Conservation (phyloP, 2,329 filamentous ascomycete species). For the Penicillium olsonii region DNA sequence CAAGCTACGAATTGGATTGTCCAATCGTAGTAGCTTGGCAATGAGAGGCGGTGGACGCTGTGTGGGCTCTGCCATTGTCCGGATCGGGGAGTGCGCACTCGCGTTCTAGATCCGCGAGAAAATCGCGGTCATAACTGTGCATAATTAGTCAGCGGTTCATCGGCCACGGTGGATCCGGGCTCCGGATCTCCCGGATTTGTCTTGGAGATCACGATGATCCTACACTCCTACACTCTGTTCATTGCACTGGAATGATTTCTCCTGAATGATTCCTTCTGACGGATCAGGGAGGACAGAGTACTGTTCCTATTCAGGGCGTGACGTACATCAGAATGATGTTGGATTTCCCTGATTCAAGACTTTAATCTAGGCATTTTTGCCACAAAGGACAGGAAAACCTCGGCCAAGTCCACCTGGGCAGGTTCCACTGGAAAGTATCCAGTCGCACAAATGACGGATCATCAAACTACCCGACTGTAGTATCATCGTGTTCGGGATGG, state of each 20-base stretch:
- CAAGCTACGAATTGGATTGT: constrained; percentile 36
- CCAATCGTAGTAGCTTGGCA: constrained; percentile 25
- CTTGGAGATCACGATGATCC: neutral
- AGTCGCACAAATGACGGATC: no score
- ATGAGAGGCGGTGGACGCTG: constrained; percentile 11
- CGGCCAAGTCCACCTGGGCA: neutral
- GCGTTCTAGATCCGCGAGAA: neutral
- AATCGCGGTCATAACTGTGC: neutral
- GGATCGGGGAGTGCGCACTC: no score
- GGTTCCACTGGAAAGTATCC: neutral
- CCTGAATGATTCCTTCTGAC: no score
- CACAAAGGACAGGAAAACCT: neutral
- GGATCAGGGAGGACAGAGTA: no score
- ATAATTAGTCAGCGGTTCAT: constrained; percentile 15
- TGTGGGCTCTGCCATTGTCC: constrained; percentile 14
- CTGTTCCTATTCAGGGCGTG: no score
- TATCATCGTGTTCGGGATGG: no score
- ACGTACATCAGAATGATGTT: no score
- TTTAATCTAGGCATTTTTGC: neutral
- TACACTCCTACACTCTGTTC: no score
- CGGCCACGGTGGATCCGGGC: neutral
- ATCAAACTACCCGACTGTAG: no score
- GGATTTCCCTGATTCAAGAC: no score
- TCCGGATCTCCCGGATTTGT: neutral
- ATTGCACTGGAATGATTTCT: no score